Conservation (phyloP, 768 basidiomycete species). For the Serendipita sp. region DNA sequence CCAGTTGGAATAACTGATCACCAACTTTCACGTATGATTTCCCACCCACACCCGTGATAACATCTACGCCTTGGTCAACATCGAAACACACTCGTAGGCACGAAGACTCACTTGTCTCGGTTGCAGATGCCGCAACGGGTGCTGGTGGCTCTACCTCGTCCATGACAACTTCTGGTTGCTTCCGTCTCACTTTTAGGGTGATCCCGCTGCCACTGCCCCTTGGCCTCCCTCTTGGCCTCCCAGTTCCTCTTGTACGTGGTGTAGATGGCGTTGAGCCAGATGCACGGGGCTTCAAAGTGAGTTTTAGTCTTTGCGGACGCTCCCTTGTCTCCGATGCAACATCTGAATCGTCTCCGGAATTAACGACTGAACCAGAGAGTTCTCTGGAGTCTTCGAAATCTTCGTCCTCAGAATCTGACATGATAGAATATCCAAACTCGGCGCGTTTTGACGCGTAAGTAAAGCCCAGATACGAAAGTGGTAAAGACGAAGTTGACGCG, state of each 20-base stretch:
- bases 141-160: neutral
- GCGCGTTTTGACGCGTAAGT: neutral
- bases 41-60: neutral
- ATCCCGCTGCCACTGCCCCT: neutral
- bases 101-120: neutral
- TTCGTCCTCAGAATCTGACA: conserved; percentile 1
- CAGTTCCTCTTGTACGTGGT: neutral
- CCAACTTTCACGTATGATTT: conserved; percentile 5
- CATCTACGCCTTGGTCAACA: neutral
- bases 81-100: neutral
- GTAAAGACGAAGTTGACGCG: neutral
- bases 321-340: neutral
- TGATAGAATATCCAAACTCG: neutral
- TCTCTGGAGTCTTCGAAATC: conserved; percentile 5
- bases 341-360: neutral
- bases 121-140: neutral
- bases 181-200: conserved; percentile 1
- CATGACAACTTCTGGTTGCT: neutral
- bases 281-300: conserved; percentile 1
- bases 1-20: conserved; percentile 24
- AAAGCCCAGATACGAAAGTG: neutral
- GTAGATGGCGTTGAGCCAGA: neutral
- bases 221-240: conserved; percentile 1
- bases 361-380: neutral
- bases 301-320: neutral